A percentile compares a stretch with the other conserved stretches of the same genome.
Conservation (phyloP, 106 monocot genomes). For the Narthecium ossifragum region DNA sequence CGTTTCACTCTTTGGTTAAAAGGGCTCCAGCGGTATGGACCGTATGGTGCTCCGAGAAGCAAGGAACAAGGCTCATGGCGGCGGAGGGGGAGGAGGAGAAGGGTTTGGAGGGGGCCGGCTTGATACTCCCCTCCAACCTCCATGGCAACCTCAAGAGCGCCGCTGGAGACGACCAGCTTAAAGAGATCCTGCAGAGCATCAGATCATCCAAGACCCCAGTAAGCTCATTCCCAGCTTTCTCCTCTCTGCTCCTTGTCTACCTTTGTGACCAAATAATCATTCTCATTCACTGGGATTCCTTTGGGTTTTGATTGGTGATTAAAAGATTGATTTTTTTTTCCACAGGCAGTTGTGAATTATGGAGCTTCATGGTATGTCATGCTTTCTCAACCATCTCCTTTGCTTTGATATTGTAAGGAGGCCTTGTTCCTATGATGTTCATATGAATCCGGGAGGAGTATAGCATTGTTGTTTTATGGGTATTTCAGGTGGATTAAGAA, state of each 20-base stretch:
- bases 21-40: too few species aligned
- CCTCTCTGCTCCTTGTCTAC: neutral
- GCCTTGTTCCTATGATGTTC: too few species aligned
- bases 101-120: conserved; percentile 4
- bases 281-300: too few species aligned
- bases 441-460: too few species aligned
- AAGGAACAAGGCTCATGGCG: too few species aligned
- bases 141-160: conserved; percentile 11
- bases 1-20: too few species aligned
- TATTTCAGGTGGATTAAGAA: too few species aligned
- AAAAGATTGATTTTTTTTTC: neutral
- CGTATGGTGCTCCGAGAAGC: too few species aligned
- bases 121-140: conserved; percentile 8
- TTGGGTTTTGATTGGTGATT: neutral
- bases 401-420: too few species aligned
- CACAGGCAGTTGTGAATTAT: conserved; percentile 37
- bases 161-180: conserved; percentile 10
- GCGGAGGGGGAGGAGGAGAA: conserved; percentile 1
- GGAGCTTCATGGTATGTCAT: conserved; percentile 35
- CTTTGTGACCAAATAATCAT: too few species aligned
- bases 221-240: neutral
- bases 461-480: too few species aligned
- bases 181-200: conserved; percentile 28
- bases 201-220: conserved; percentile 22
- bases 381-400: too few species aligned